Evolutionary conservation across 2,329 filamentous ascomycete genomes (phyloP).

Genomic region (Cladosporium sp.): DNA sequence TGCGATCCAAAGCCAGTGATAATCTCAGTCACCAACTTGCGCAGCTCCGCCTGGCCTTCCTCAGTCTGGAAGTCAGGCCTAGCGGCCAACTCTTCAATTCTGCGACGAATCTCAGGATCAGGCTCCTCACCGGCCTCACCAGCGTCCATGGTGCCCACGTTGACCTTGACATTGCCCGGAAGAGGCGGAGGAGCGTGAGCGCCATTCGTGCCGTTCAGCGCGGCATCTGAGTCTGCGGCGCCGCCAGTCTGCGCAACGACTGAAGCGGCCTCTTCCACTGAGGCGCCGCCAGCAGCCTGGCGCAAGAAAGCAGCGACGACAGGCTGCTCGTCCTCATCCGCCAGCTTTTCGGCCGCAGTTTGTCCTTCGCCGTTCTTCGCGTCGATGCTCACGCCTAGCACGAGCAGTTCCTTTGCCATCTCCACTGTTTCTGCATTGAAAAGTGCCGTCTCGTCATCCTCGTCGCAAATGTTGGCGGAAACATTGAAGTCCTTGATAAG

Average conservation of each 20-base stretch:
- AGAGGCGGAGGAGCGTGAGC: constrained; percentile 53
- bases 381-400: constrained; percentile 65
- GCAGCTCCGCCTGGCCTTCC: constrained; percentile 72
- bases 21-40: constrained; percentile 75
- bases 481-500: constrained; percentile 74
- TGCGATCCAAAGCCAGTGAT: constrained; percentile 62
- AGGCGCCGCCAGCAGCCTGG: constrained; percentile 29
- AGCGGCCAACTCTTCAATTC: constrained; percentile 84
- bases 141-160: constrained; percentile 65
- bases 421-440: constrained; percentile 84
- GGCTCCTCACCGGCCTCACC: constrained; percentile 57
- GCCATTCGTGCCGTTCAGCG: constrained; percentile 31
- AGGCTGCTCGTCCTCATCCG: constrained; percentile 72
- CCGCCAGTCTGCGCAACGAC: constrained; percentile 26
- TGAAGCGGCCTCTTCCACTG: constrained; percentile 24
- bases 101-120: constrained; percentile 76
- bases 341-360: constrained; percentile 77
- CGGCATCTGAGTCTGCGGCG: constrained; percentile 20
- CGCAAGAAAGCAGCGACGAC: constrained; percentile 69
- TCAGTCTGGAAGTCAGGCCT: constrained; percentile 79
- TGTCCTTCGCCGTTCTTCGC: constrained; percentile 69
- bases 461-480: constrained; percentile 75
- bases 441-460: constrained; percentile 90
- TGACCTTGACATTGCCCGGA: constrained; percentile 73
- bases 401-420: constrained; percentile 73